phyloP scores from a whole-genome alignment of 2,329 filamentous ascomycete species.

The Blastomyces emzantsi region DNA sequence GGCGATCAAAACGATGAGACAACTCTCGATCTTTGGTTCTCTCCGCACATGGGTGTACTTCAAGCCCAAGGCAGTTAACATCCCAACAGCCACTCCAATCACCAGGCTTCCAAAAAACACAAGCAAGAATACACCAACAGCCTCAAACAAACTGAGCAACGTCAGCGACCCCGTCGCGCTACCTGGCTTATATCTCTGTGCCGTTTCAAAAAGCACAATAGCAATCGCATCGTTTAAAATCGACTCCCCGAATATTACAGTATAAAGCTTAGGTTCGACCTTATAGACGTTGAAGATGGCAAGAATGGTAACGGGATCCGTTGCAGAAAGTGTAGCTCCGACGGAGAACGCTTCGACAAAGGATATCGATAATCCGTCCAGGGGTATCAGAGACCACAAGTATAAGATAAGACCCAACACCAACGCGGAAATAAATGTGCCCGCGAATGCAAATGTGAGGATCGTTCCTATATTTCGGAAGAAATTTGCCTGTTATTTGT shows the following conservation, averaged over 20 bases:
- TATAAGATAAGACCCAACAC: constrained; percentile 83
- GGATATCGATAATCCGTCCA: constrained; percentile 74
- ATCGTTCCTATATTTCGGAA: constrained; percentile 98
- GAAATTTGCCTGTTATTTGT: constrained; percentile 65
- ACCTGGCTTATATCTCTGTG: constrained; percentile 79
- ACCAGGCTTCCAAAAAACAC: constrained; percentile 92
- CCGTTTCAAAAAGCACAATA: constrained; percentile 97
- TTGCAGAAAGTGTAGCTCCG: constrained; percentile 90
- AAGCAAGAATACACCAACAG: constrained; percentile 85
- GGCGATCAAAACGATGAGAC: constrained; percentile 82
- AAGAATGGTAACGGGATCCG: constrained; percentile 92
- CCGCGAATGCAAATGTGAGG: constrained; percentile 92
- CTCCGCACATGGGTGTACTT: constrained; percentile 92
- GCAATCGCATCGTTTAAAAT: constrained; percentile 97
- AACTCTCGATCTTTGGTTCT: constrained; percentile 95
- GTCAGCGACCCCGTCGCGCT: constrained; percentile 61
- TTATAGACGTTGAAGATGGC: constrained; percentile 99
- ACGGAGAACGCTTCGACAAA: constrained; percentile 97
- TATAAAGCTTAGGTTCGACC: constrained; percentile 97
- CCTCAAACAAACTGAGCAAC: constrained; percentile 76
- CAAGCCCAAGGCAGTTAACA: constrained; percentile 74
- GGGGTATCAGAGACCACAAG: constrained; percentile 76
- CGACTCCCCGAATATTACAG: constrained; percentile 96
- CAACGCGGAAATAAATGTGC: constrained; percentile 94
- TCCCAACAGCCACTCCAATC: constrained; percentile 79